phyloP scores from a whole-genome alignment of 2,329 filamentous ascomycete genomes.

The Penicillium sp. region DNA sequence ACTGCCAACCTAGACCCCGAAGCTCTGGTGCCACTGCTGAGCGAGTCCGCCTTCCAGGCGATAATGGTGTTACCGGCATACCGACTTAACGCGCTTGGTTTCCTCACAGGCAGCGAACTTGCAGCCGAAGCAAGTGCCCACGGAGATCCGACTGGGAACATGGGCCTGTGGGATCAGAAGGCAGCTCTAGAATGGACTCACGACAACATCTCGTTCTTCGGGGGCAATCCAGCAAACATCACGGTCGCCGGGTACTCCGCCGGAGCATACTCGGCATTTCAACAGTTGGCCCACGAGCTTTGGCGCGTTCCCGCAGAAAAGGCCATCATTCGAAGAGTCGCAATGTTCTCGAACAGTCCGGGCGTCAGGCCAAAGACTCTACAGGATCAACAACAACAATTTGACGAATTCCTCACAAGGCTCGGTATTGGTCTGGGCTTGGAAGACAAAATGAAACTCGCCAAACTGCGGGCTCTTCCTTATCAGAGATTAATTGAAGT shows the following conservation, averaged over 20 bases:
- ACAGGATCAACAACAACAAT: slow-evolving; percentile 38
- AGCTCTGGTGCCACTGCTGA: slow-evolving; percentile 42
- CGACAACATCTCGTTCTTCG: slow-evolving; percentile 51
- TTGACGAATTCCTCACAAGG: slow-evolving; percentile 44
- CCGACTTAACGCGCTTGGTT: slow-evolving; percentile 56
- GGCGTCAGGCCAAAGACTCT: slow-evolving; percentile 50
- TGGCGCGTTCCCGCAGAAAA: slow-evolving; percentile 43
- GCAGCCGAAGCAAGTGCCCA: slow-evolving; percentile 34
- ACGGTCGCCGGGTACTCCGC: slow-evolving; percentile 57
- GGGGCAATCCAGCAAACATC: slow-evolving; percentile 51
- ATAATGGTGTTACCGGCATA: slow-evolving; percentile 57
- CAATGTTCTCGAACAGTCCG: slow-evolving; percentile 54
- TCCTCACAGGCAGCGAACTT: slow-evolving; percentile 51
- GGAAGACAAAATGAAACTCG: not conserved
- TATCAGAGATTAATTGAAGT: slow-evolving; percentile 2
- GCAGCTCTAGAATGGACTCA: slow-evolving; percentile 42
- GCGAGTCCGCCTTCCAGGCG: slow-evolving; percentile 34
- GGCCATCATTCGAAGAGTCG: slow-evolving; percentile 48
- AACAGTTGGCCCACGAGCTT: slow-evolving; percentile 57
- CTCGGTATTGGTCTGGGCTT: slow-evolving; percentile 33
- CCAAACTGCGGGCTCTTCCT: slow-evolving; percentile 2
- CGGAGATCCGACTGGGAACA: slow-evolving; percentile 44
- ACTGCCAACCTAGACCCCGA: slow-evolving; percentile 46
- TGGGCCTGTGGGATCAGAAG: slow-evolving; percentile 55
- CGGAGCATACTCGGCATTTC: slow-evolving; percentile 53